phyloP scores from a whole-genome alignment of 768 basidiomycete species.

The Rubroboletus satanas region DNA sequence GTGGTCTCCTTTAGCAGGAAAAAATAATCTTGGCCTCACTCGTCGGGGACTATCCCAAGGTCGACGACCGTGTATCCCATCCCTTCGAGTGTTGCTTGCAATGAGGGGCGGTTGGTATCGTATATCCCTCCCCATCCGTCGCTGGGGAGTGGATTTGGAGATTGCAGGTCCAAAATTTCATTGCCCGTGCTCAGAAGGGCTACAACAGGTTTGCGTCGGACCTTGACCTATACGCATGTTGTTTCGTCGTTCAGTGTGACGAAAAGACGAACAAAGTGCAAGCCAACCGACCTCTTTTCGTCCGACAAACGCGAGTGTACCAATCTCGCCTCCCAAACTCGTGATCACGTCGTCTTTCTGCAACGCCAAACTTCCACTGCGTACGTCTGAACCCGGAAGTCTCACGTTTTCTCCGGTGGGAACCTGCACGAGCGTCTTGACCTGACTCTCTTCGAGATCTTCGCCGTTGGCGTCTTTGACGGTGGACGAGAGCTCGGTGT shows the following conservation, averaged over 20 bases:
- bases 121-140: constrained; percentile 68
- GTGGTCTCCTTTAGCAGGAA: background rate
- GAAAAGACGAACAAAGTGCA: background rate
- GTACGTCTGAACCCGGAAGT: constrained; percentile 69
- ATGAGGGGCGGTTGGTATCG: constrained; percentile 83
- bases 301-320: constrained; percentile 78
- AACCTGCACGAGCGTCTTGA: constrained; percentile 63
- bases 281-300: constrained; percentile 51
- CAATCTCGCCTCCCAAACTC: constrained; percentile 76
- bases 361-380: constrained; percentile 62
- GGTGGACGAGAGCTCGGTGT: constrained; percentile 70
- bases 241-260: background rate
- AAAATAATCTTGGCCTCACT: constrained; percentile 38
- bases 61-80: constrained; percentile 77
- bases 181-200: constrained; percentile 86
- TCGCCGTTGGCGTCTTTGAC: constrained; percentile 34
- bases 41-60: constrained; percentile 74
- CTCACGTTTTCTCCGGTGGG: constrained; percentile 69
- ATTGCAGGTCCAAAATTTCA: constrained; percentile 66
- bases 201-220: constrained; percentile 68
- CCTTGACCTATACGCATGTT: constrained; percentile 49
- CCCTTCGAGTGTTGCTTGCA: constrained; percentile 64
- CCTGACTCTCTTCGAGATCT: constrained; percentile 64
- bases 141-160: constrained; percentile 30
- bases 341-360: constrained; percentile 57